Base-by-base conservation (phyloP, 495 filamentous ascomycete genomes). In the Cairneyella variabilis region DNA sequence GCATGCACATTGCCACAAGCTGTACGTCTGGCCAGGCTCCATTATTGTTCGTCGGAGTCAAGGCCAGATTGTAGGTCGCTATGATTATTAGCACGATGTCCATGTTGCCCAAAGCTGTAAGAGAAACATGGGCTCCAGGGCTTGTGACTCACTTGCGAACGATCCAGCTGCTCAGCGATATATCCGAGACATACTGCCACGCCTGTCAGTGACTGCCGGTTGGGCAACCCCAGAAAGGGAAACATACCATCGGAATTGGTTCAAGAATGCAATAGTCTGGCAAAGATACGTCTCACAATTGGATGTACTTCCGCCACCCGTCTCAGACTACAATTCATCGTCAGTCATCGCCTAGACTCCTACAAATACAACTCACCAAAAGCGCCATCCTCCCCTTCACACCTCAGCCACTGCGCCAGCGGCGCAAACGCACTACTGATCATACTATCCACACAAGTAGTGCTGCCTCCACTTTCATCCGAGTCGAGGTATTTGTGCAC, bases 401-500 rank as follows among this genome's bases (percentile, higher is more conserved):
- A 41, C 20, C 78, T 64, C 43, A 83, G 62, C 58, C 68, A 83
- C 5, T 67, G 51, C 9, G 75, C 73, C 0, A 81, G 64, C 1
- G 69, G 61, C 2, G 57, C 59, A 59, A 83, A 81, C 16, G 70
- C 70, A 12, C 59, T 65, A 48, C 61, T 57, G 28, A 76, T 69
- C 52, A 77, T 76, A 60, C 77, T 69, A 20, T 70, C 75, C 12
- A 68, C 65, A 65, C 80, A 83, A 12, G 68, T 51, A 28, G 67
- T 48, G 64, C 74, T 64, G 5, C 72, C 79, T 30, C 78, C 80
- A 22, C 68, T 73, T 59, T 75, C 71, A 59, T 82, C 80, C 21
- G 62, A 64, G 59, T 83, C 81, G 39, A 83, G 71, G 60, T 83
- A 84, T 50, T 75, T 65, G 61, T 77, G 74, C 3, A 78, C 61